Base-by-base conservation (phyloP, 805 yeast genomes). In the Pichia rugopelliculosa region DNA sequence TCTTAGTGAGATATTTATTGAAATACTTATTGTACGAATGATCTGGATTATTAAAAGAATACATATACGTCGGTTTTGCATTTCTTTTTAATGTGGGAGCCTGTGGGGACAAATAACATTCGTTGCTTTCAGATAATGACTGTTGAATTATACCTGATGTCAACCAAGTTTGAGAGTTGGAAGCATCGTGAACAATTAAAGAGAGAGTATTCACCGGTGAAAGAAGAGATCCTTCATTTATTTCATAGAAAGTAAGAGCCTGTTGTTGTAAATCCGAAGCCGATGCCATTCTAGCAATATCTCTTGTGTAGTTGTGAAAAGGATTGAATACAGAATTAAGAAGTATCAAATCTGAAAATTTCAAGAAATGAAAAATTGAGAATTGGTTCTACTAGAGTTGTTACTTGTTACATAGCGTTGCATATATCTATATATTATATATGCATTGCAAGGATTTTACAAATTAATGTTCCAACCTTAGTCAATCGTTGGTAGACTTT, bases 261-360 rank as follows among this genome's bases (percentile, higher is more conserved):
- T 12, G 52, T 42, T 50, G 65, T 69, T 38, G 72, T 36, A 38
- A 25, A 9, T 25, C 39, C 9, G 37, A 49, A 46, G 51, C 36
- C 15, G 51, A 48, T 4, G 53, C 41, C 53, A 39, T 50, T 25
- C 3, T 21, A 6, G 7, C 10, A 8, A 13, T 15, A 11, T 23
- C 6, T 3, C 30, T 25, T 9, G 30, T 7, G n/a, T 27, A 22
- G 6, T 11, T 27, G 3, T 13, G 27, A 15, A n/a, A 3, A 30
- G 9, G 3, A n/a, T 6, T 2, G 9, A n/a, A 24, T 24, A 6
- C 34, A 6, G 10, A n/a, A 30, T 30, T 30, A 8, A n/a, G 18
- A 30, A 15, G n/a, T 30, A 7, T n/a, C 7, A n/a, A 30, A 13
- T n/a, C n/a, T 2, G 6, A n/a, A 30, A 30, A 6, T 30, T 30